A percentile compares a stretch with the other conserved stretches of the same genome.
These are phyloP conservation scores for Diaporthe eres DNA, from an alignment of 2,329 filamentous ascomycete genomes.

Conservation along the genomic window DNA sequence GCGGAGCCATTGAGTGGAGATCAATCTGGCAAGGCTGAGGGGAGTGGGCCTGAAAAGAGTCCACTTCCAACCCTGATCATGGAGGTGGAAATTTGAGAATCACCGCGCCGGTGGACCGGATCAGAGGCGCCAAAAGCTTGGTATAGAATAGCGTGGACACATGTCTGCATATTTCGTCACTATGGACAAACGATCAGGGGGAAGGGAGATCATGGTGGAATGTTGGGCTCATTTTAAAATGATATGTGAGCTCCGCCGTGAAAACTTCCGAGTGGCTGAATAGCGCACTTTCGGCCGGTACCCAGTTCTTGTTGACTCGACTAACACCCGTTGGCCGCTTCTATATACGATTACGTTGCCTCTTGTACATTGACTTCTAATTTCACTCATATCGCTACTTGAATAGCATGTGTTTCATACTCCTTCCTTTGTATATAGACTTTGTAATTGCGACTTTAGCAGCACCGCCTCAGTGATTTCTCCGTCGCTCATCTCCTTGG, in stretches of 20 bases:
- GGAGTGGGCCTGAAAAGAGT: not conserved
- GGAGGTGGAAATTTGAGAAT: constrained; percentile 3
- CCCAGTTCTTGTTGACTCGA: constrained; percentile 26
- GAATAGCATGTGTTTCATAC: not conserved
- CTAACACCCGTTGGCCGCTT: not conserved
- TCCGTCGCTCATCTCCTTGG: constrained; percentile 27
- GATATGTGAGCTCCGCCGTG: constrained; percentile 25
- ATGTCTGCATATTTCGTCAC: constrained; percentile 14
- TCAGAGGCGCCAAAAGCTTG: constrained; percentile 22
- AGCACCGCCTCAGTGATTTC: not conserved
- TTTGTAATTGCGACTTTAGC: not conserved
- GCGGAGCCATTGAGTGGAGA: constrained; percentile 20
- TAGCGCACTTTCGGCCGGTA: constrained; percentile 1
- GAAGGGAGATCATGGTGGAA: not conserved
- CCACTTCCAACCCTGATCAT: constrained; percentile 23
- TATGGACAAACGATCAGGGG: constrained; percentile 9
- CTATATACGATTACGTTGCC: not conserved
- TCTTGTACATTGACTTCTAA: not conserved
- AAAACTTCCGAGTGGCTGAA: constrained; percentile 22
- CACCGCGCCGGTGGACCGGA: not conserved
- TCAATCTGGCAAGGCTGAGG: constrained; percentile 27
- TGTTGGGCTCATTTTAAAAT: constrained; percentile 28
- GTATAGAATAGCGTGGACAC: not conserved
- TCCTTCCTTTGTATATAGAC: not conserved
- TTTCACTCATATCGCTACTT: constrained; percentile 8